These are phyloP conservation scores for Nakaseomyces bracarensis DNA, from an alignment of 1,139 yeast genomes.

Conservation along the genomic window DNA sequence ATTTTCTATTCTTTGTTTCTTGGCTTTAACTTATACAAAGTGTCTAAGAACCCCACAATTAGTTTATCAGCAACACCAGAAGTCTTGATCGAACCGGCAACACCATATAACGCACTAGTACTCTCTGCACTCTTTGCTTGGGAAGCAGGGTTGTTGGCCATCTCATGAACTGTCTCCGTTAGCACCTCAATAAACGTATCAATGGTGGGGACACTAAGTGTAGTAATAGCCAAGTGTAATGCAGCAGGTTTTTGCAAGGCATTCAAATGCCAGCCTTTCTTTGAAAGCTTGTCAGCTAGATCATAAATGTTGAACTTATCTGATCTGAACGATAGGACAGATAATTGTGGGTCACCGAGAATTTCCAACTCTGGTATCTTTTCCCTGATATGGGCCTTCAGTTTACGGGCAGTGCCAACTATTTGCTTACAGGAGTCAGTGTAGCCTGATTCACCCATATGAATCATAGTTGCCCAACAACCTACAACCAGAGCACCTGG, in stretches of 20 bases:
- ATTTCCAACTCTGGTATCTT: slow-evolving; percentile 51
- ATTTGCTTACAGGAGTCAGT: slow-evolving; percentile 56
- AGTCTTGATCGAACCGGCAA: slow-evolving; percentile 83
- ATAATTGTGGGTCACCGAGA: slow-evolving; percentile 76
- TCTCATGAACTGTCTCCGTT: slow-evolving; percentile 39
- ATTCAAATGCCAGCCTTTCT: slow-evolving; percentile 83
- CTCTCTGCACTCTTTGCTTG: slow-evolving; percentile 37
- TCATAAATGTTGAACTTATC: slow-evolving; percentile 56
- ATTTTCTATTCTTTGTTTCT: slow-evolving; percentile 1
- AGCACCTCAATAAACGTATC: slow-evolving; percentile 56
- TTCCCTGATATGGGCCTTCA: slow-evolving; percentile 42
- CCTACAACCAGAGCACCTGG: slow-evolving; percentile 97
- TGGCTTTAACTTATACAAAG: slow-evolving; percentile 40
- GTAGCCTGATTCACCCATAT: slow-evolving; percentile 77
- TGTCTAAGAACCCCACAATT: slow-evolving; percentile 72
- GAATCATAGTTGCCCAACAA: slow-evolving; percentile 89
- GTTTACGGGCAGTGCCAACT: slow-evolving; percentile 51
- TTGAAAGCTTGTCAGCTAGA: slow-evolving; percentile 58
- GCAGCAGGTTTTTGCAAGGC: slow-evolving; percentile 87
- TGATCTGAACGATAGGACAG: slow-evolving; percentile 74
- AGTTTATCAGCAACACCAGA: slow-evolving; percentile 77
- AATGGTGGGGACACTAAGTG: slow-evolving; percentile 54
- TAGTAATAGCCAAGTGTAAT: slow-evolving; percentile 79
- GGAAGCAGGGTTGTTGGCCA: slow-evolving; percentile 33
- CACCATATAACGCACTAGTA: slow-evolving; percentile 88